Percentiles rank a stretch among this genome's conserved stretches.
phyloP scores from a whole-genome alignment of 164 flowering plant species.

The Pachysandra terminalis region DNA sequence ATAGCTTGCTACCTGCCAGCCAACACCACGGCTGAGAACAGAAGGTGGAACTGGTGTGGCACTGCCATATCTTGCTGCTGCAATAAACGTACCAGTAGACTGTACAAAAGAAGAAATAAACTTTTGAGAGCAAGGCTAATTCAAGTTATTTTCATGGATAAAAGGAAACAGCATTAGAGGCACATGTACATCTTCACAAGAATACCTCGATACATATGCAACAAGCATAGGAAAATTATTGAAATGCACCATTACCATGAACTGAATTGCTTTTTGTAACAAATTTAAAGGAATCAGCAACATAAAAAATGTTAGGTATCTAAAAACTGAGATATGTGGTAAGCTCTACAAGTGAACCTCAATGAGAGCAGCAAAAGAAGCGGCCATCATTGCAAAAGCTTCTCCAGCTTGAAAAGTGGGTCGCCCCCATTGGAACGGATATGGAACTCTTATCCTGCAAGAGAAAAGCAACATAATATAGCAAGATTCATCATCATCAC shows the following conservation, averaged over 20 bases:
- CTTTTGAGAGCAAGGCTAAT: neutral
- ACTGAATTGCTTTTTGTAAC: too few relatives aligned
- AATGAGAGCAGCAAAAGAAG: slow-evolving; percentile 64
- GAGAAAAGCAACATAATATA: neutral
- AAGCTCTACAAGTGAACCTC: slow-evolving; percentile 44
- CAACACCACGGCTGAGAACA: slow-evolving; percentile 65
- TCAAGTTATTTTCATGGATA: too few relatives aligned
- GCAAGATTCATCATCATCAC: neutral
- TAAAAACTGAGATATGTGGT: neutral
- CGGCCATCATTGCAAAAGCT: slow-evolving; percentile 69
- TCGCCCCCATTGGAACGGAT: slow-evolving; percentile 83
- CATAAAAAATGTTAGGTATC: neutral
- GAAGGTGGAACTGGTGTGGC: slow-evolving; percentile 87
- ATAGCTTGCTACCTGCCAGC: slow-evolving; percentile 64
- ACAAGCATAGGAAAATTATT: too few relatives aligned
- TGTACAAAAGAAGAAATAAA: slow-evolving; percentile 25
- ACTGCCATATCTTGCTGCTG: slow-evolving; percentile 63
- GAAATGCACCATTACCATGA: too few relatives aligned
- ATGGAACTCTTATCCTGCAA: slow-evolving; percentile 69
- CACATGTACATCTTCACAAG: too few relatives aligned
- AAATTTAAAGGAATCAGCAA: neutral
- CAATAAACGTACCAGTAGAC: slow-evolving; percentile 73
- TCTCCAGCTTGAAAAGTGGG: slow-evolving; percentile 71
- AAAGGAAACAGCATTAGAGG: neutral
- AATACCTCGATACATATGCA: too few relatives aligned